These are phyloP conservation scores for Anethum foeniculum DNA, from an alignment of 140 eudicot genomes.

Conservation along the genomic window DNA sequence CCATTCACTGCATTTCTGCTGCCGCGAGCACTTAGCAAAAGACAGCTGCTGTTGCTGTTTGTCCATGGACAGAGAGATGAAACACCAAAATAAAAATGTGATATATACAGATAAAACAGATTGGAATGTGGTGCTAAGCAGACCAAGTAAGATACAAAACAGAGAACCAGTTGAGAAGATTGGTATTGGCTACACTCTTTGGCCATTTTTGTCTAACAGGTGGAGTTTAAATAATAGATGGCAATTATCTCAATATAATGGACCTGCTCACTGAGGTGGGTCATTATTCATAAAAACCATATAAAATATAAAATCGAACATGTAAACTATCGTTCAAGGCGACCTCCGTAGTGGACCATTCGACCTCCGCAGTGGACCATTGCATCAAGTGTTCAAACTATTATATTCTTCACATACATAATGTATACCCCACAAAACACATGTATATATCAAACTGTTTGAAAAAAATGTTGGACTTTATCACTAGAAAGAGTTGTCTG, in stretches of 20 bases:
- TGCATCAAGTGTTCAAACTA: no score
- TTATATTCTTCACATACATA: no score
- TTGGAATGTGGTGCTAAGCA: constrained; percentile 35
- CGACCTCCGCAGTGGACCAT: no score
- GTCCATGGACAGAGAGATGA: constrained; percentile 42
- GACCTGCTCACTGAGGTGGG: constrained; percentile 41
- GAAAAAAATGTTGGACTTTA: background rate
- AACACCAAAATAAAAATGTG: constrained; percentile 14
- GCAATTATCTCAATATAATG: constrained; percentile 42
- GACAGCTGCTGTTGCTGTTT: constrained; percentile 53
- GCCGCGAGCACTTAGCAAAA: constrained; percentile 53
- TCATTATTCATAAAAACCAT: background rate
- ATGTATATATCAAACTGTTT: background rate
- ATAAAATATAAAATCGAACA: no score
- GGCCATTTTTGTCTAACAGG: constrained; percentile 50
- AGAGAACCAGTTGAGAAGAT: constrained; percentile 37
- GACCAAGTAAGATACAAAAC: constrained; percentile 35
- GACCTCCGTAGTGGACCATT: no score
- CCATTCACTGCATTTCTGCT: constrained; percentile 80
- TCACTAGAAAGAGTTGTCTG: background rate
- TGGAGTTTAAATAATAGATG: constrained; percentile 33
- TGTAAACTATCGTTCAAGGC: no score
- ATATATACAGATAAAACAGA: constrained; percentile 21
- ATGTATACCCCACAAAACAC: background rate
- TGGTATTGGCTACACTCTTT: constrained; percentile 29